Evolutionary conservation across 768 basidiomycete genomes (phyloP), one percentile per base, ranked within the genome.

Genomic region (Trichaptum fuscoviolaceum): DNA sequence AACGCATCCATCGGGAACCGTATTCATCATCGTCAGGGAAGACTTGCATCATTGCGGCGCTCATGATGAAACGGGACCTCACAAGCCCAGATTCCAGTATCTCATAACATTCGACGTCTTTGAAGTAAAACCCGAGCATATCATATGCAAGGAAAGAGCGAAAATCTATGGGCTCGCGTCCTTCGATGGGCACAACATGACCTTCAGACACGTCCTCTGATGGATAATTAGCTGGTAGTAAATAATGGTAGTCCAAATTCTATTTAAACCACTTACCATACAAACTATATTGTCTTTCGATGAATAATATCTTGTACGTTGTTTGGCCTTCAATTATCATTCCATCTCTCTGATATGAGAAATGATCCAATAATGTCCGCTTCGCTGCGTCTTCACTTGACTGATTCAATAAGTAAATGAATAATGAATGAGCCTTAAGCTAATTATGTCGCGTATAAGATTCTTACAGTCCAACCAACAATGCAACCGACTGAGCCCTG

Each of bases 91-190:
- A 52, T 12, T 61, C 59, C 3, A 18, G 24, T 61, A 61, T 2
- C 23, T 61, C 59, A 61, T 15, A 61, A 20, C 24, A 20, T 61
- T 61, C 59, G 25, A 24, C 59, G 23, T 34, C 59, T 25, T 34
- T 61, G 59, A 61, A 61, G 59, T 61, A 61, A 25, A 12, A 34
- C 23, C 59, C 59, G 23, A 61, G 10, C 30, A 61, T 34, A 24
- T 25, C 24, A 23, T 25, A 61, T 15, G 17, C 24, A 61, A 61
- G 59, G 59, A 61, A 61, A 5, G 2, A 17, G 23, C 24, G 25
- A 34, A 61, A 61, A 61, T 61, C 59, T 3, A 61, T 61, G 15
- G 24, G 23, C 24, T 23, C 23, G 59, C 20, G n/a, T 58, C 25
- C 25, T 25, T 61, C 12, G 15, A 61, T 25, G 2, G 59, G 25